phyloP scores from a whole-genome alignment of 495 filamentous ascomycete species.

The Neurospora intermedia region DNA sequence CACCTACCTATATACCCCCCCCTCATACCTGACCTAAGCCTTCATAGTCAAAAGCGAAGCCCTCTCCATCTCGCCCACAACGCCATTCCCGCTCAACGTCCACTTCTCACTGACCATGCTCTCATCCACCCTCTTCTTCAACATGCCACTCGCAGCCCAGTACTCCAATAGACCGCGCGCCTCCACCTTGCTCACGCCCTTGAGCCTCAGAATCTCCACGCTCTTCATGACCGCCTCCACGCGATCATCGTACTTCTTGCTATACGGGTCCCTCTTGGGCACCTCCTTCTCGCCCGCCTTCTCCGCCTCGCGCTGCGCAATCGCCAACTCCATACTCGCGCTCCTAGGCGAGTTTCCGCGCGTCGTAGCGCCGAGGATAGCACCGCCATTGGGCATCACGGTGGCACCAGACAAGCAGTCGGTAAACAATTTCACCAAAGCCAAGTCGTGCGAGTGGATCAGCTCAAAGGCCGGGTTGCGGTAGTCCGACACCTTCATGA shows the following conservation, averaged over 20 bases:
- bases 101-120: constrained; percentile 71
- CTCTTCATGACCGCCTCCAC: constrained; percentile 49
- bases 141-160: constrained; percentile 75
- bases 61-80: constrained; percentile 74
- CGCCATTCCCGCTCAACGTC: constrained; percentile 68
- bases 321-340: constrained; percentile 53
- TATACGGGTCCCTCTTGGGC: constrained; percentile 52
- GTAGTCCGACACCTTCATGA: constrained; percentile 69
- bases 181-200: constrained; percentile 61
- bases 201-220: constrained; percentile 39
- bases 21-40: constrained; percentile 7
- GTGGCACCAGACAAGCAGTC: constrained; percentile 51
- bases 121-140: constrained; percentile 60
- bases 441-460: constrained; percentile 82
- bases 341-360: constrained; percentile 51
- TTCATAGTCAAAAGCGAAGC: constrained; percentile 43
- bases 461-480: constrained; percentile 51
- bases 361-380: constrained; percentile 62
- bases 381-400: constrained; percentile 63
- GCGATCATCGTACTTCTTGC: constrained; percentile 53
- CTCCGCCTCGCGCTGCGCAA: constrained; percentile 41
- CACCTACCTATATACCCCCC: too few relatives aligned
- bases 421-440: constrained; percentile 64
- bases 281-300: constrained; percentile 9
- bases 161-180: constrained; percentile 82